A percentile compares a stretch with the other conserved stretches of the same genome.
These are phyloP conservation scores for Persicaria tinctoria DNA, from an alignment of 148 eudicot species.

Conservation along the genomic window DNA sequence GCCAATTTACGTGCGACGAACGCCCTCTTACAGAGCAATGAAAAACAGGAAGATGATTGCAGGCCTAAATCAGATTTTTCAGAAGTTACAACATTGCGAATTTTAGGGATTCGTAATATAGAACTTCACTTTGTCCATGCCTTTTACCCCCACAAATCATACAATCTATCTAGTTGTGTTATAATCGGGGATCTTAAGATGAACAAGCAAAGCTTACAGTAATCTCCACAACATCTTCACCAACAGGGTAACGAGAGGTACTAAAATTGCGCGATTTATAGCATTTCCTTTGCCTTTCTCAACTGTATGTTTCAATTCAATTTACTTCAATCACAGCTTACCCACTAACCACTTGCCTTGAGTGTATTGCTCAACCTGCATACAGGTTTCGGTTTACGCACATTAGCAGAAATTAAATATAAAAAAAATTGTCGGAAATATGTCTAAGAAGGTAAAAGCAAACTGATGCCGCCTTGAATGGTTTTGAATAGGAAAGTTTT, in stretches of 20 bases:
- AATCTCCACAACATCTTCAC: background rate
- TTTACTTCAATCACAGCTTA: conserved; percentile 14
- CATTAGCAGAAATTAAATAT: background rate
- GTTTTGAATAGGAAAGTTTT: background rate
- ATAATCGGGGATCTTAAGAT: background rate
- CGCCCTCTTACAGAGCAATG: too few species aligned
- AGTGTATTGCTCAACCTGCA: conserved; percentile 91
- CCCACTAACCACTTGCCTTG: conserved; percentile 69
- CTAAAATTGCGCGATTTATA: background rate
- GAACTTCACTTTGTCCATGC: too few species aligned
- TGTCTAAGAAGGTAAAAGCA: background rate
- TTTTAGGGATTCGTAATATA: too few species aligned
- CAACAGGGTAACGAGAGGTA: background rate
- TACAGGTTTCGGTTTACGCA: background rate
- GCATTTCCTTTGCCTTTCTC: background rate
- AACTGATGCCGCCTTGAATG: background rate
- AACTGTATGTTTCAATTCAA: background rate
- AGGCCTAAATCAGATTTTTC: too few species aligned
- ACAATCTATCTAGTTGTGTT: background rate
- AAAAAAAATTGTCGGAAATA: background rate
- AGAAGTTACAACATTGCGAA: too few species aligned
- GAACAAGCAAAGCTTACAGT: background rate
- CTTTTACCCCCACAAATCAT: background rate
- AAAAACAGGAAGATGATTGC: too few species aligned
- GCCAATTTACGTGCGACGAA: too few species aligned